Percentiles rank a stretch among this genome's conserved stretches.
Evolutionary conservation across 1,284 basidiomycete species (phyloP).

Genomic region (Boletus hoseneyae): DNA sequence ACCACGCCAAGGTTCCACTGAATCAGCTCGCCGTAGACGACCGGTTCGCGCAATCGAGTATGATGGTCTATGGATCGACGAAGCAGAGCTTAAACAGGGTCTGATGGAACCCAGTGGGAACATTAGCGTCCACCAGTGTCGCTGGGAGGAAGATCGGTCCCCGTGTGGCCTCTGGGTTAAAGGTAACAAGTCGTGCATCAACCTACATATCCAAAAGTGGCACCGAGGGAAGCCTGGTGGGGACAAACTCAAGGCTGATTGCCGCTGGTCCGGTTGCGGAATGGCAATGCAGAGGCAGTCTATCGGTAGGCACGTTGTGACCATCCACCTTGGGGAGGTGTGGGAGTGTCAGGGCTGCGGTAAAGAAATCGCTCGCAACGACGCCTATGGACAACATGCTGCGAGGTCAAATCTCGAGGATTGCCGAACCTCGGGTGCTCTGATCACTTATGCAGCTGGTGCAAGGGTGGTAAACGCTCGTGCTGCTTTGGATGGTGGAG

Average conservation of each 20-base stretch:
- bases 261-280: constrained; percentile 15
- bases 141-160: constrained; percentile 11
- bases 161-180: constrained; percentile 17
- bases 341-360: constrained; percentile 17
- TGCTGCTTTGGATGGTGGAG: constrained; percentile 8
- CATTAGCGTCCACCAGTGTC: constrained; percentile 11
- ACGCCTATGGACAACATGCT: constrained; percentile 12
- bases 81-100: constrained; percentile 13
- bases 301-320: constrained; percentile 16
- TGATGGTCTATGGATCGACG: constrained; percentile 10
- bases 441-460: constrained; percentile 10
- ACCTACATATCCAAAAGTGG: constrained; percentile 20
- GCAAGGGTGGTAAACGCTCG: constrained; percentile 4
- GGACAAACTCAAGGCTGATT: constrained; percentile 13
- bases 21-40: background rate
- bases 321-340: constrained; percentile 13
- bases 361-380: constrained; percentile 5
- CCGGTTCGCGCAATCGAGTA: constrained; percentile 6
- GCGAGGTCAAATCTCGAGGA: background rate
- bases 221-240: constrained; percentile 13
- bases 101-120: constrained; percentile 2
- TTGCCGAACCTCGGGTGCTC: constrained; percentile 11
- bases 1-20: background rate
- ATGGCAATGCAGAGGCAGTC: constrained; percentile 20
- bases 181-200: constrained; percentile 20